phyloP scores from a whole-genome alignment of 331 rosid species.

The Quercus tomentella region DNA sequence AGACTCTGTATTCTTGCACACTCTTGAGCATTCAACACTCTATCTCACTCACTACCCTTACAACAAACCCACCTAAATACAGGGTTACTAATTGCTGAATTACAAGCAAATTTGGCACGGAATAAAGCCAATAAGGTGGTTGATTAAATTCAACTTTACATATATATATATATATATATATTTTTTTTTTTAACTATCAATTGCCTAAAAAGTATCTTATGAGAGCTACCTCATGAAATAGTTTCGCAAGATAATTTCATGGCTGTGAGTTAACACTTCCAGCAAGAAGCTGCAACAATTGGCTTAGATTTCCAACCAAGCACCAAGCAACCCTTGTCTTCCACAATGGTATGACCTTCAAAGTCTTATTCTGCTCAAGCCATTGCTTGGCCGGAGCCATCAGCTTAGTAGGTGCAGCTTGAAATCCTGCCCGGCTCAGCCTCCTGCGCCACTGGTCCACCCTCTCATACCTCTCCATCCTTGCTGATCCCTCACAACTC shows the following conservation, averaged over 20 bases:
- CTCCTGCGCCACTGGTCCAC: conserved; percentile 88
- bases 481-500: conserved; percentile 82
- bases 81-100: no score
- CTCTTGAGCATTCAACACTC: no score
- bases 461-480: conserved; percentile 90
- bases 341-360: conserved; percentile 67
- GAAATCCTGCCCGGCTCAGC: conserved; percentile 88
- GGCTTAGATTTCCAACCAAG: conserved; percentile 93
- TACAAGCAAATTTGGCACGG: no score
- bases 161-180: no score
- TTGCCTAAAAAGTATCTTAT: no score
- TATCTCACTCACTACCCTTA: no score
- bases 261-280: conserved; percentile 61
- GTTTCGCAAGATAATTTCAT: no score
- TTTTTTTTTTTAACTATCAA: background rate
- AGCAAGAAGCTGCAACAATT: conserved; percentile 83
- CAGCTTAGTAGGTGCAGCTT: conserved; percentile 60
- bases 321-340: conserved; percentile 85
- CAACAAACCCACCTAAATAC: no score
- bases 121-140: no score
- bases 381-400: conserved; percentile 65
- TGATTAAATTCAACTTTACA: no score
- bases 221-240: no score
- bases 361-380: conserved; percentile 49
- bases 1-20: no score